Base-by-base conservation (phyloP, 1,284 basidiomycete species). In the Microbotryum violaceum region DNA sequence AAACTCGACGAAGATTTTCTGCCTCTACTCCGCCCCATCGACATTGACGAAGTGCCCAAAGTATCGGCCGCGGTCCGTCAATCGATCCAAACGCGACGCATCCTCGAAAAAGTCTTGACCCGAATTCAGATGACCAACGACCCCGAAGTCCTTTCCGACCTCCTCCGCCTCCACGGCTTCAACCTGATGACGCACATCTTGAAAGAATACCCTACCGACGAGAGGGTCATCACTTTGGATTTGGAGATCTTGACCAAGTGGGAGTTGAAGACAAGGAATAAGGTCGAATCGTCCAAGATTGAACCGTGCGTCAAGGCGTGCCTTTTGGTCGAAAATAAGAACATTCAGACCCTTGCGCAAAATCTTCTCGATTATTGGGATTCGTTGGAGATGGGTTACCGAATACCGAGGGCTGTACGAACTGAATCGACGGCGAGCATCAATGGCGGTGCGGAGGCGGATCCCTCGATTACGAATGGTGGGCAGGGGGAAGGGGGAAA, bases 121-220 rank as follows among this genome's bases (percentile, higher is more conserved):
- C 86, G 96, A 64, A 85, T 98, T 68, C 73, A 92, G 88, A 86
- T 94, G 70, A 94, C 92, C 1, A 84, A 87, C 46, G 91, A 96
- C 62, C 81, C 83, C 49, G 79, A 82, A 0, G 85, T 91, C 21
- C 81, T 93, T 45, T 83, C 90, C 50, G 85, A 91, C 73, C 80
- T 97, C 57, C 89, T 97, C 83, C 87, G 92, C 33, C 79, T 97
- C 72, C 91, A 96, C 75, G 93, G 92, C 1, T 92, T 96, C 74
- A 89, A 87, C 75, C 78, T 94, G 25, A 92, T 97, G 89, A 86
- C 83, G 53, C 91, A 88, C 73, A 81, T 97, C 50, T 78, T 97
- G 37, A 83, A 88, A 54, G 92, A 97, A 71, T 81, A 91, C 72
- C 74, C 76, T 18, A 80, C 83, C 33, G 89, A 97, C 70, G 68